Evolutionary conservation across 1,284 basidiomycete genomes (phyloP).

Genomic region (Clitocybe nebularis): DNA sequence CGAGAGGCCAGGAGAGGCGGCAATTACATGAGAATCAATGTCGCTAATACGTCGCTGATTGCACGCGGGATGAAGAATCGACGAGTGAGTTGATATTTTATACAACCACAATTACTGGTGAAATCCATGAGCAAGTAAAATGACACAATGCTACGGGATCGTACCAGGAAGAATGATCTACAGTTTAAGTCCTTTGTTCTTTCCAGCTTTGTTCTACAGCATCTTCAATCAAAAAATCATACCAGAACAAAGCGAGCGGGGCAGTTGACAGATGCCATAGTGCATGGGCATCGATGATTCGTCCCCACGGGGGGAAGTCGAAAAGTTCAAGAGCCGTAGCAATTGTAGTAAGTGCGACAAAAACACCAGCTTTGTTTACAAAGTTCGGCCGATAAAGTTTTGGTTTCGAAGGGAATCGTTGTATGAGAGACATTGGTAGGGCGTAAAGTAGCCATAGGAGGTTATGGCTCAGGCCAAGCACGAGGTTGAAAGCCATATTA

Average conservation of each 20-base stretch:
- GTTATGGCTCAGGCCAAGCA: conserved; percentile 78
- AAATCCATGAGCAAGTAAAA: no score
- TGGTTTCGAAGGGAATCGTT: conserved; percentile 50
- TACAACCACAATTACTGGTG: no score
- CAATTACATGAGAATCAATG: no score
- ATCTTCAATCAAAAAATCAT: conserved; percentile 73
- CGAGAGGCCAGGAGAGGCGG: no score
- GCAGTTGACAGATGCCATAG: conserved; percentile 92
- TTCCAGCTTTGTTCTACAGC: conserved; percentile 56
- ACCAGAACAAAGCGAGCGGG: conserved; percentile 83
- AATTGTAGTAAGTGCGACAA: conserved; percentile 70
- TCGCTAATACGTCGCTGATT: no score
- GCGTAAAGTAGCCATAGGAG: conserved; percentile 81
- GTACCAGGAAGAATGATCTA: conserved; percentile 4
- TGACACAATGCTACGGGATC: no score
- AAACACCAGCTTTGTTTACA: conserved; percentile 50
- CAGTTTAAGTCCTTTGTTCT: conserved; percentile 23
- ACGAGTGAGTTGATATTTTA: no score
- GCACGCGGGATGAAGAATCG: no score
- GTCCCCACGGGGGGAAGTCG: conserved; percentile 82
- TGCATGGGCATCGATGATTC: conserved; percentile 89
- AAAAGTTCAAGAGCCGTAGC: conserved; percentile 86
- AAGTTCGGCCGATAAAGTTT: conserved; percentile 53
- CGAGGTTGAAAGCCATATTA: conserved; percentile 87
- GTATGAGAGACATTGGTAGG: conserved; percentile 50